phyloP scores from a whole-genome alignment of 164 flowering plant species.

The Tetrastigma voinierianum region DNA sequence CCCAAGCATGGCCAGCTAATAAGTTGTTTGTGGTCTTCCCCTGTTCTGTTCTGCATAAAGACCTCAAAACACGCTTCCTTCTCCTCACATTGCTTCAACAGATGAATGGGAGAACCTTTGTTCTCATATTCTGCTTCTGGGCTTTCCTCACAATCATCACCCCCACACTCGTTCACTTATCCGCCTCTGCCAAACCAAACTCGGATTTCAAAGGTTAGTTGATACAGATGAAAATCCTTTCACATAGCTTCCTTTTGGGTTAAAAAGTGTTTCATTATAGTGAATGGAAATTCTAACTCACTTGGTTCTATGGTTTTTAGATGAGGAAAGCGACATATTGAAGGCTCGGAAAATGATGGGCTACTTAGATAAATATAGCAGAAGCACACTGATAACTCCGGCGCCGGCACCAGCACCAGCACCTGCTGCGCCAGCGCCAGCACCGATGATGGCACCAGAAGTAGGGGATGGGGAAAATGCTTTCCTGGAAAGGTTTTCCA shows the following conservation, averaged over 20 bases:
- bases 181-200: constrained; percentile 48
- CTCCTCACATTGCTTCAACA: constrained; percentile 3
- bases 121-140: constrained; percentile 69
- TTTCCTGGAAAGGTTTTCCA: neutral
- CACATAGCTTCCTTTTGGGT: neutral
- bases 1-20: constrained; percentile 43
- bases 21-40: neutral
- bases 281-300: neutral
- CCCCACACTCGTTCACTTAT: constrained; percentile 61
- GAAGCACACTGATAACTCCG: neutral
- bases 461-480: neutral
- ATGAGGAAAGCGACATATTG: constrained; percentile 12
- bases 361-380: constrained; percentile 11
- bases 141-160: constrained; percentile 70
- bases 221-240: neutral
- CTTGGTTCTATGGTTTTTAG: constrained; percentile 10
- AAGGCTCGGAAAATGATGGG: constrained; percentile 26
- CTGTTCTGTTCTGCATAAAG: neutral
- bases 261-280: neutral
- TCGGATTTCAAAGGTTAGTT: constrained; percentile 32
- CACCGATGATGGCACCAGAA: neutral
- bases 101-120: constrained; percentile 55
- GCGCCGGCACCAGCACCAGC: constrained; percentile 5
- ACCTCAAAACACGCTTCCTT: neutral
- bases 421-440: constrained; percentile 16